These are phyloP conservation scores for Curvularia sp. DNA, from an alignment of 2,329 filamentous ascomycete genomes.

Conservation along the genomic window DNA sequence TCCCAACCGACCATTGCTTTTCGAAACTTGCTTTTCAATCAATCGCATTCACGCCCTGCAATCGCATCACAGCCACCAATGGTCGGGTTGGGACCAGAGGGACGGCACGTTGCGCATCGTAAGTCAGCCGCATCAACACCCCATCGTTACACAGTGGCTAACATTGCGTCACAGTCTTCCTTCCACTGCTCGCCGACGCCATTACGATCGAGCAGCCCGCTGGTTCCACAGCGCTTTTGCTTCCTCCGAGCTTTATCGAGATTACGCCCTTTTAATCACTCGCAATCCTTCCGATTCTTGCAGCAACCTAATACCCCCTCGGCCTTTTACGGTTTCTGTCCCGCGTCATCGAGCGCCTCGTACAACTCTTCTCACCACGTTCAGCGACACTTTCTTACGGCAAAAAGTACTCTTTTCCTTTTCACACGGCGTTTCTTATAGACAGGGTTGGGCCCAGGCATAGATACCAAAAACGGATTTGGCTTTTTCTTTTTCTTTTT, in stretches of 20 bases:
- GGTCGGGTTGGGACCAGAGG: constrained; percentile 43
- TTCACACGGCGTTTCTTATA: constrained; percentile 50
- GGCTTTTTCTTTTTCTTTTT: constrained; percentile 38
- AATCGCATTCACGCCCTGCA: background rate
- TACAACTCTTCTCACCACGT: constrained; percentile 29
- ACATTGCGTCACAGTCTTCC: background rate
- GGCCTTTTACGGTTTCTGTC: constrained; percentile 28
- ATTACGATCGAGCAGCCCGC: constrained; percentile 22
- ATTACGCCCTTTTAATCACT: constrained; percentile 49
- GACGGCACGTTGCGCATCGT: constrained; percentile 43
- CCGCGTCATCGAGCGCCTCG: constrained; percentile 38
- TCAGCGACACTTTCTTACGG: constrained; percentile 48
- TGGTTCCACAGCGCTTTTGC: constrained; percentile 27
- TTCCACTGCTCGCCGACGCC: constrained; percentile 5
- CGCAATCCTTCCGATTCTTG: constrained; percentile 43
- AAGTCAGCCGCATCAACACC: constrained; percentile 26
- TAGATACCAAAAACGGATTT: constrained; percentile 51
- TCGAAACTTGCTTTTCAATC: constrained; percentile 3
- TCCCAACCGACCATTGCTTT: constrained; percentile 18
- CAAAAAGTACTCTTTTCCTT: constrained; percentile 37
- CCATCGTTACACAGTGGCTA: background rate
- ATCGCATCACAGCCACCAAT: background rate
- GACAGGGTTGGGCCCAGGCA: constrained; percentile 51
- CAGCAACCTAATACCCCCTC: constrained; percentile 50
- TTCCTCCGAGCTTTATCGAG: constrained; percentile 27